phyloP scores from a whole-genome alignment of 768 basidiomycete species.

The Auriscalpium microsporum region DNA sequence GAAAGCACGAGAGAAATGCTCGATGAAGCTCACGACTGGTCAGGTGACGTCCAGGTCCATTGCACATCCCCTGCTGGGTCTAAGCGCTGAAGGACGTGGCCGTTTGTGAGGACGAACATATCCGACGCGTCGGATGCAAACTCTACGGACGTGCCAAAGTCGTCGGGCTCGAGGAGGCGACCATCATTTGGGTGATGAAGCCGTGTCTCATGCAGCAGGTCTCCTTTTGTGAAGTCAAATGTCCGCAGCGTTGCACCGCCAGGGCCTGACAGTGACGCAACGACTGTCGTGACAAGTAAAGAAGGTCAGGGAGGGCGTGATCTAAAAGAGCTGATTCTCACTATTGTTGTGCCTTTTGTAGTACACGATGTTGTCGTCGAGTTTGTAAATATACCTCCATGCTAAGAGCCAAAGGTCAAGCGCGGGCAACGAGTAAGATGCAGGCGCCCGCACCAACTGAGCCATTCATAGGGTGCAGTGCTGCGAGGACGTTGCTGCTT shows the following conservation, averaged over 20 bases:
- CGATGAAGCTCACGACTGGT: conserved; percentile 45
- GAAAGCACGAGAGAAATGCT: not conserved
- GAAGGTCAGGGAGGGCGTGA: not conserved
- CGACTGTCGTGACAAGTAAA: conserved; percentile 30
- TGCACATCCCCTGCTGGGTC: conserved; percentile 41
- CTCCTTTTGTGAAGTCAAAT: conserved; percentile 57
- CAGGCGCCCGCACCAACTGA: conserved; percentile 47
- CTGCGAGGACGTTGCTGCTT: conserved; percentile 69
- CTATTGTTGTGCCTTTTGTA: conserved; percentile 53
- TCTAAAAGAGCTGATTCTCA: conserved; percentile 26
- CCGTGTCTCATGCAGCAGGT: conserved; percentile 55
- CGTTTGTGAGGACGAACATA: conserved; percentile 53
- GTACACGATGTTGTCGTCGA: conserved; percentile 55
- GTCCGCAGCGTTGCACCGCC: conserved; percentile 61
- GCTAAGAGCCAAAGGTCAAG: conserved; percentile 28
- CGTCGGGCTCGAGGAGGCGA: conserved; percentile 40
- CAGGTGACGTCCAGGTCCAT: conserved; percentile 71
- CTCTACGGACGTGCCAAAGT: conserved; percentile 47
- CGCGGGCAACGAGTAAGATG: not conserved
- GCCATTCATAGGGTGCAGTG: conserved; percentile 58
- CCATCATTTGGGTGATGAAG: conserved; percentile 41
- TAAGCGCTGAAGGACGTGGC: conserved; percentile 46
- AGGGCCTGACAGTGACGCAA: conserved; percentile 70
- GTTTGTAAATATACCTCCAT: conserved; percentile 77
- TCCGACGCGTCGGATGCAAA: conserved; percentile 29